These are phyloP conservation scores for Oidiodendron maius DNA, from an alignment of 495 filamentous ascomycete species.

Conservation along the genomic window DNA sequence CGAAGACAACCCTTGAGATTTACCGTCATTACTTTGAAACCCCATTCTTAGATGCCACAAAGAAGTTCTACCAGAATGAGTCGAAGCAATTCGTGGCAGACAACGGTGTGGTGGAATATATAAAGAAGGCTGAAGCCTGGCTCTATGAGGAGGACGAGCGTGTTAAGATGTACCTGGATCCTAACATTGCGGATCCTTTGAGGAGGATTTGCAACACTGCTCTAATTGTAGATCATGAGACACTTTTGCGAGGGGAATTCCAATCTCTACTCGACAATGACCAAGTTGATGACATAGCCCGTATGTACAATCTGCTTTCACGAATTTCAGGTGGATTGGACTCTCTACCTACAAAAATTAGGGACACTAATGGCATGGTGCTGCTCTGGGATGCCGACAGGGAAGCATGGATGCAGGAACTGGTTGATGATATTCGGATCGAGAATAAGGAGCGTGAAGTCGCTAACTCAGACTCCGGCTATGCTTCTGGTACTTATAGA, in stretches of 20 bases:
- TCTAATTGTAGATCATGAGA: constrained; percentile 81
- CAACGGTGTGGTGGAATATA: constrained; percentile 98
- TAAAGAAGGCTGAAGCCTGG: constrained; percentile 98
- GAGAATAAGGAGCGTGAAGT: too few species aligned
- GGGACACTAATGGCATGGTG: constrained; percentile 86
- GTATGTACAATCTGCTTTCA: constrained; percentile 91
- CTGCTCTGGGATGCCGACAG: constrained; percentile 82
- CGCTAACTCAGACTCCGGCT: too few species aligned
- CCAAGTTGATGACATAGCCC: constrained; percentile 85
- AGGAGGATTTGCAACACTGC: constrained; percentile 85
- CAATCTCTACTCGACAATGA: constrained; percentile 93
- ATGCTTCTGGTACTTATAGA: too few species aligned
- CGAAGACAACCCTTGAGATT: constrained; percentile 90
- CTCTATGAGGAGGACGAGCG: constrained; percentile 91
- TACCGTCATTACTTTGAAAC: constrained; percentile 87
- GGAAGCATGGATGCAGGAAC: too few species aligned
- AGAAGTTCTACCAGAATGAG: constrained; percentile 81
- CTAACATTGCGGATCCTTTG: constrained; percentile 75
- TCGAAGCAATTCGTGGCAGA: constrained; percentile 92
- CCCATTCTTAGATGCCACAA: constrained; percentile 85
- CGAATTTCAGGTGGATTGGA: constrained; percentile 91
- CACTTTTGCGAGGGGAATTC: constrained; percentile 87
- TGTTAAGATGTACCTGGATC: constrained; percentile 85
- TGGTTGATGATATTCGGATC: too few species aligned
- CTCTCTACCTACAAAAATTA: constrained; percentile 81